Evolutionary conservation across 2,329 filamentous ascomycete species (phyloP), one percentile per base, ranked within the genome.

Genomic region (Neonectria neomacrospora): DNA sequence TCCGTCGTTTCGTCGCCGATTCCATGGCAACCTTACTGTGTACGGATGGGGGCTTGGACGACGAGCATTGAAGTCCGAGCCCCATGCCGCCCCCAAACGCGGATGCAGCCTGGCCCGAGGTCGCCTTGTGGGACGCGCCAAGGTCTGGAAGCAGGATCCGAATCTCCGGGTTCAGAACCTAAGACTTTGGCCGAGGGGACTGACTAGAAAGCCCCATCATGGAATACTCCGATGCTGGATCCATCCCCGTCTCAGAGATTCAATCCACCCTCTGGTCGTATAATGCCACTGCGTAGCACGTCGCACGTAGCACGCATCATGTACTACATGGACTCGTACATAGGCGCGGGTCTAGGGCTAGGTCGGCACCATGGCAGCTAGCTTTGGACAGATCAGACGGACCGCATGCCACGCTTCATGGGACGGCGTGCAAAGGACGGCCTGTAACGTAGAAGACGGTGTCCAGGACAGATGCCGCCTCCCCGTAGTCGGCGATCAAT

Each of bases 111-210:
- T 41, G 37, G 8, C 37, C 37, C 37, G 37, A 41, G 20, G 28
- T 42, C 32, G 41, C 28, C 20, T 53, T 58, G 56, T 44, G 39
- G 39, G 47, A 53, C 56, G 7, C n/a, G 28, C 56, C 47, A 22
- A 51, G 30, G 28, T 16, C 47, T 41, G 30, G 58, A 23, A 34
- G 50, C 32, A 20, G 37, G 42, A 26, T 56, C 54, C 54, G 22
- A 28, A 58, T 52, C 54, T 32, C 48, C 41, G 54, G 59, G 30
- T 30, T 45, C 14, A 30, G 48, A 16, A 34, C 14, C 14, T 34
- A 16, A 34, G 32, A 7, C 32, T 14, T 16, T 28, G 39, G 39
- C n/a, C 37, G 37, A 18, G 18, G 37, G 37, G 16, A n/a, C 37
- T 39, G 16, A 8, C 7, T 16, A 8, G n/a, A 41, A 41, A 20